phyloP scores from a whole-genome alignment of 2,329 filamentous ascomycete genomes.

The Graphiopsis chlorocephala region DNA sequence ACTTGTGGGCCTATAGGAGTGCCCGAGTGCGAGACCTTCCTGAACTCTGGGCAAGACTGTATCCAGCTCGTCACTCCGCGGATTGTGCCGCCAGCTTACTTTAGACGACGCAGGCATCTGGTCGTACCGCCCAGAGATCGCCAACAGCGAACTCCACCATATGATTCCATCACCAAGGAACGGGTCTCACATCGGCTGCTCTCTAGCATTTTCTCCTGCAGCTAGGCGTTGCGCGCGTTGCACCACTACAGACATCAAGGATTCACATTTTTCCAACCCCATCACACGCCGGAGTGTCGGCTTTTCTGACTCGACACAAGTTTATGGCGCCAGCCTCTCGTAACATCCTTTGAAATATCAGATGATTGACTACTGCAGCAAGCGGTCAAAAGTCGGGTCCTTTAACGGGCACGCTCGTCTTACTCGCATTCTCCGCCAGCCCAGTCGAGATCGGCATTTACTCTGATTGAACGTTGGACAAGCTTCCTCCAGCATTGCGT shows the following conservation, averaged over 20 bases:
- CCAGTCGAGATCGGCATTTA: background rate
- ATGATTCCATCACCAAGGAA: constrained; percentile 10
- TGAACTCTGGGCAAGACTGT: background rate
- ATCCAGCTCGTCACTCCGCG: constrained; percentile 8
- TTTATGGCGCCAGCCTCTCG: background rate
- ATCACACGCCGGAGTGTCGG: constrained; percentile 8
- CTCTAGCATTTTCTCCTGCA: constrained; percentile 1
- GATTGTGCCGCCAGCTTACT: constrained; percentile 10
- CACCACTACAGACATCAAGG: background rate
- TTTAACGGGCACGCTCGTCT: background rate
- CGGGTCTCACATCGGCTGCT: constrained; percentile 5
- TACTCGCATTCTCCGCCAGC: background rate
- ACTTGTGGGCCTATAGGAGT: constrained; percentile 7
- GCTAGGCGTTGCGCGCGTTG: constrained; percentile 11
- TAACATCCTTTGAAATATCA: constrained; percentile 6
- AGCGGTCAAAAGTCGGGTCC: constrained; percentile 12
- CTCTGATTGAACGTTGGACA: background rate
- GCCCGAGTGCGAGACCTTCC: constrained; percentile 3
- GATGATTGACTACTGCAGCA: constrained; percentile 6
- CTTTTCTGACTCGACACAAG: constrained; percentile 8
- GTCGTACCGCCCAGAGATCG: constrained; percentile 11
- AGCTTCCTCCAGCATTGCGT: background rate
- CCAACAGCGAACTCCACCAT: constrained; percentile 7
- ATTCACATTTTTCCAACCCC: background rate
- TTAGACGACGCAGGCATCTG: constrained; percentile 5